Conservation (phyloP, 2,329 filamentous ascomycete species). For the Sclerotinia trifoliorum region DNA sequence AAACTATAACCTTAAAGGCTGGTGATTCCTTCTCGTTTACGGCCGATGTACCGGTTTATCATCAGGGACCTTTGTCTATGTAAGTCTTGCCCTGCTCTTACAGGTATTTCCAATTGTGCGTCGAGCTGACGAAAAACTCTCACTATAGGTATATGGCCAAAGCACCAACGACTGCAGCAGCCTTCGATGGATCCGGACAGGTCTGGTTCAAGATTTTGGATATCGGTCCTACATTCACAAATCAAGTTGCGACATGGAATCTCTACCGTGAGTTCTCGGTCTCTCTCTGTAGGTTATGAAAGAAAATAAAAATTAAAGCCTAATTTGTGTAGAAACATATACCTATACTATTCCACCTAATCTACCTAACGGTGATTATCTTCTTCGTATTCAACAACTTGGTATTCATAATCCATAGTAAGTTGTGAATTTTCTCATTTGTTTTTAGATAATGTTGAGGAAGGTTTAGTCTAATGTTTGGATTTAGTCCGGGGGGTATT, state of each 20-base stretch:
- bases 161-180: constrained; percentile 38
- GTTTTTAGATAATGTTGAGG: not conserved
- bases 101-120: accelerated
- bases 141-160: constrained; percentile 38
- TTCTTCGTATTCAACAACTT: constrained; percentile 37
- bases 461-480: too few species aligned
- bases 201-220: constrained; percentile 44
- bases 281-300: not conserved
- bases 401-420: constrained; percentile 38
- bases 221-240: constrained; percentile 37
- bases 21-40: constrained; percentile 48
- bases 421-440: not conserved
- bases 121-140: not conserved
- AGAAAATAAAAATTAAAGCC: not conserved
- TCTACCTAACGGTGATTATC: constrained; percentile 36
- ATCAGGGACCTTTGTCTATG: constrained; percentile 41
- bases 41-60: constrained; percentile 44
- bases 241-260: constrained; percentile 33
- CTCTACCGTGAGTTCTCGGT: constrained; percentile 31
- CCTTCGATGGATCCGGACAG: constrained; percentile 41
- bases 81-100: constrained; percentile 10
- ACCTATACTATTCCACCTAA: constrained; percentile 35
- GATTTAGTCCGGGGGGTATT: constrained; percentile 29
- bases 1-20: constrained; percentile 38
- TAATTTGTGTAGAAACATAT: constrained; percentile 33